Evolutionary conservation across 2,329 filamentous ascomycete genomes (phyloP), one percentile per base, ranked within the genome.

Genomic region (Pleurostoma richardsiae): DNA sequence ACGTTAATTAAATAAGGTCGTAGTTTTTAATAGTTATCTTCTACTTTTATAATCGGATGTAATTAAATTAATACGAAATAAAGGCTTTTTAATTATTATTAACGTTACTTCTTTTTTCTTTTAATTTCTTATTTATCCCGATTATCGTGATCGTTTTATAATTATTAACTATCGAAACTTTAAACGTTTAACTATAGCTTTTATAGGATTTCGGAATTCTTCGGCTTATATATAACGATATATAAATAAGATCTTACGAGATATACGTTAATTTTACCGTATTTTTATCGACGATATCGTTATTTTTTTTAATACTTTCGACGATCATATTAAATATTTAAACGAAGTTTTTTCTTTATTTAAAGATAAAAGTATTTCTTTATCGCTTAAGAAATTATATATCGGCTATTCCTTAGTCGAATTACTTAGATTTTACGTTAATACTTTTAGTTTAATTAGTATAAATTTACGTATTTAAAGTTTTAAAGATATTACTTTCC

Each of bases 361-460:
- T 7, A 28, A 45, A 27, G 10, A 27, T 6, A 38, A 38, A 3
- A n/a, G 19, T 38, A 38, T 45, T 27, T 27, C 4, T 33, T 45
- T 4, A 3, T n/a, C 19, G 1, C 28, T 5, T 6, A 45, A 41
- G 39, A 4, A 30, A 33, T 4, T 45, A 39, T 40, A 4, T 30
- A 39, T 45, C 28, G 28, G 39, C 2, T 46, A 41, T 36, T 31
- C 2, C 2, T 46, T 36, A 5, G 28, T 46, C 8, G 30, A 47
- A n/a, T 29, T 47, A 40, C 26, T 47, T 6, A 29, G n/a, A 4
- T 47, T 47, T 5, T 47, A 47, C 40, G 40, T 47, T 27, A 29
- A 47, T 40, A 40, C 6, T 3, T 10, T 47, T 3, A 30, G 33
- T 2, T 6, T 40, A 27, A 10, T 19, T n/a, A 43, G n/a, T 33